These are phyloP conservation scores for Calonectria pauciramosa DNA, from an alignment of 2,329 filamentous ascomycete species.

Conservation along the genomic window DNA sequence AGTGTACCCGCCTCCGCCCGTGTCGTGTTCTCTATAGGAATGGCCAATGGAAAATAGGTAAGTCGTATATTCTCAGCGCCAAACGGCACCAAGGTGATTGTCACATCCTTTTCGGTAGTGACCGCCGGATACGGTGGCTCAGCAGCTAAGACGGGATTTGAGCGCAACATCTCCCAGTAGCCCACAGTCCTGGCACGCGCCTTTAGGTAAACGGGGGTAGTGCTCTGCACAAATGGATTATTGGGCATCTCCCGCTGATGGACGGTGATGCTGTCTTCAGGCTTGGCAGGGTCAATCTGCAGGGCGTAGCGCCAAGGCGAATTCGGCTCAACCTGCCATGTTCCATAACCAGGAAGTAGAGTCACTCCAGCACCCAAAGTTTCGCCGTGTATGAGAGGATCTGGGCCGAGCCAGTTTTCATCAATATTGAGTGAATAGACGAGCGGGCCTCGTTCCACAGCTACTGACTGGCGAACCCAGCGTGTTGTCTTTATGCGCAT, in stretches of 20 bases:
- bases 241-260: not conserved
- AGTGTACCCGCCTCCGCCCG: not conserved
- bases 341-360: not conserved
- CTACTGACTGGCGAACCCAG: conserved; percentile 8
- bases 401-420: not conserved
- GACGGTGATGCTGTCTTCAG: not conserved
- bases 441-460: not conserved
- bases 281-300: not conserved
- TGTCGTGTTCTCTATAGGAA: not conserved
- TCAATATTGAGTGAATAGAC: not conserved
- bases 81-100: not conserved
- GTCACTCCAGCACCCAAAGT: not conserved
- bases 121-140: conserved; percentile 1
- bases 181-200: not conserved
- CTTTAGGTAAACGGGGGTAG: not conserved
- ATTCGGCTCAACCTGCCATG: not conserved
- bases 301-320: not conserved
- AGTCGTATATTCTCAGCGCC: conserved; percentile 5
- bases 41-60: not conserved
- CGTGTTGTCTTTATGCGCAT: not conserved
- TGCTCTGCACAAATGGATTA: not conserved
- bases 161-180: conserved; percentile 2
- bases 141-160: not conserved
- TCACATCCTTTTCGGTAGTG: not conserved
- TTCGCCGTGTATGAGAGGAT: not conserved